Evolutionary conservation across 2,329 filamentous ascomycete species (phyloP), one percentile per base, ranked within the genome.

Genomic region (Cordyceps pruinosa): DNA sequence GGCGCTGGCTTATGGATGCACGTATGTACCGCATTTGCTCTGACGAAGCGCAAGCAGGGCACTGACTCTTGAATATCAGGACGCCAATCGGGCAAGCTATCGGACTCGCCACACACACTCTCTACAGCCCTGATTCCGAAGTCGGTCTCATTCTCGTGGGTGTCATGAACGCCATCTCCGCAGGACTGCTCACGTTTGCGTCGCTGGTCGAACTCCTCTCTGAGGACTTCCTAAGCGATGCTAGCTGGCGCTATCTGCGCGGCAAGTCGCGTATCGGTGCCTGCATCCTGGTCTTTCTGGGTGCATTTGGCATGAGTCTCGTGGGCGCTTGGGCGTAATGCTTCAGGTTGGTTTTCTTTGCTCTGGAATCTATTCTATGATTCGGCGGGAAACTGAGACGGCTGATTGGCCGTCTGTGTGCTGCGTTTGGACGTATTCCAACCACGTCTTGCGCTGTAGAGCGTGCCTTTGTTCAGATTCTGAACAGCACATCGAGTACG

Each of bases 61-160:
- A 8, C 60, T 67, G 37, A 68, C 41, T 50, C 9, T n/a, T 12
- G 7, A 2, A 7, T 23, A n/a, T 9, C 2, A 59, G 72, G 61
- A 85, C 87, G 1, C 87, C 87, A 1, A 73, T 88, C 30, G 87
- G 87, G n/a, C 87, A 89, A 66, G 87, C 86, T 1, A 83, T 90
- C 56, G 87, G 87, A 2, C 76, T 90, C 15, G 77, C 83, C 19
- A 78, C 87, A n/a, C 85, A 88, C 65, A 82, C 80, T 8, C 71
- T 89, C 10, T 90, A 90, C 69, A 84, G 84, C 63, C 87, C 87
- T 4, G 75, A 78, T 55, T 87, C 84, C 17, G 78, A 86, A 57
- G 75, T 81, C 0, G 87, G 87, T 0, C 73, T 90, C 19, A 74
- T 90, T 19, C 82, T 89, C 67, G 86, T 89, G 19, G 87, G 87